Percentiles rank a stretch among this genome's conserved stretches.
These are phyloP conservation scores for Cicer pinnatifidum DNA, from an alignment of 306 rosid genomes.

Conservation along the genomic window DNA sequence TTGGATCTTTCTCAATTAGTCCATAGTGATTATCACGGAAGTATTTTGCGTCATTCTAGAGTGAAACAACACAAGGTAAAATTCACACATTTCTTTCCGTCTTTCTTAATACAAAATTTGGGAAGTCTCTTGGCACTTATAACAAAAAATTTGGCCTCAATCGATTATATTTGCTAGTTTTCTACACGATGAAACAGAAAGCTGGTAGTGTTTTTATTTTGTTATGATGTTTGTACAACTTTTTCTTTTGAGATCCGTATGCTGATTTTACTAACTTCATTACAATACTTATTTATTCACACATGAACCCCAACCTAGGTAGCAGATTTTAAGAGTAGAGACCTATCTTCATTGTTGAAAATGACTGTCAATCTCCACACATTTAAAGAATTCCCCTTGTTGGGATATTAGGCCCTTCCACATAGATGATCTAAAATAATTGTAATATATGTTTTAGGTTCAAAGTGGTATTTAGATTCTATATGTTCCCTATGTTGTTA, in stretches of 20 bases:
- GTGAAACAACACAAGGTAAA: slow-evolving; percentile 2
- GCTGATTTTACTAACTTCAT: slow-evolving; percentile 1
- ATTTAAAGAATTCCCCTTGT: slow-evolving; percentile 20
- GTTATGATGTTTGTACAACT: slow-evolving; percentile 10
- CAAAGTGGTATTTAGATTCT: slow-evolving; percentile 10
- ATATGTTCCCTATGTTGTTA: slow-evolving; percentile 26
- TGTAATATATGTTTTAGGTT: slow-evolving; percentile 30
- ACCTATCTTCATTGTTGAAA: slow-evolving; percentile 17
- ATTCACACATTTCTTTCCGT: background rate
- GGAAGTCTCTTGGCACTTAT: background rate
- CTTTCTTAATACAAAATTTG: slow-evolving; percentile 19
- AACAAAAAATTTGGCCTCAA: background rate
- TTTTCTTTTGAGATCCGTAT: slow-evolving; percentile 5
- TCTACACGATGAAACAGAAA: slow-evolving; percentile 7
- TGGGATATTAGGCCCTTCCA: slow-evolving; percentile 8
- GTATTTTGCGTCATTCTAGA: slow-evolving; percentile 18
- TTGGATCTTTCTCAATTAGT: background rate
- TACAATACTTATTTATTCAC: background rate
- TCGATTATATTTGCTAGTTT: background rate
- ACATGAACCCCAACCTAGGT: background rate
- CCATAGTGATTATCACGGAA: background rate
- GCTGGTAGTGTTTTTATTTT: slow-evolving; percentile 25
- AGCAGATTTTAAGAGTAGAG: slow-evolving; percentile 4
- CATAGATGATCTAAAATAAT: slow-evolving; percentile 32
- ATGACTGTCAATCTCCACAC: slow-evolving; percentile 6